These are phyloP conservation scores for Voacanga thouarsii DNA, from an alignment of 257 asterid genomes.

Conservation along the genomic window DNA sequence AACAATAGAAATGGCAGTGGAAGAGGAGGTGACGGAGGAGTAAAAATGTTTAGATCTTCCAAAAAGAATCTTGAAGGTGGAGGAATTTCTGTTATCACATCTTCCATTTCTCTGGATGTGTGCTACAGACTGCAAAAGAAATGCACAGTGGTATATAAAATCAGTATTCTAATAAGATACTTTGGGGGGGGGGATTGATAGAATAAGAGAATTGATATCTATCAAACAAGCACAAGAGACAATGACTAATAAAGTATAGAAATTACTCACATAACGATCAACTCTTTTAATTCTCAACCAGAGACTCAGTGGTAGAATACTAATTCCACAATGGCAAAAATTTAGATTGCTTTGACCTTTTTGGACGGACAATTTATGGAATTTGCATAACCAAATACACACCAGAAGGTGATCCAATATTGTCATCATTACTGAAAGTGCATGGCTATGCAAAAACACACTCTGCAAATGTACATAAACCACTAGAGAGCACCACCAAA, in stretches of 20 bases:
- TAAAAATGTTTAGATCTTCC: slow-evolving; percentile 89
- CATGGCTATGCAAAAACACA: not conserved
- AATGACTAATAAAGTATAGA: not conserved
- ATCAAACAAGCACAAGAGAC: not conserved
- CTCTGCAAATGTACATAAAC: not conserved
- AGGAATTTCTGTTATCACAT: slow-evolving; percentile 81
- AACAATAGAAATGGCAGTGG: slow-evolving; percentile 74
- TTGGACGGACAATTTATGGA: not conserved
- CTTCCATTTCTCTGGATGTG: slow-evolving; percentile 58
- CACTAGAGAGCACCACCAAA: not conserved
- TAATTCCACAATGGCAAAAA: not conserved
- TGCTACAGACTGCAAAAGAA: slow-evolving; percentile 16
- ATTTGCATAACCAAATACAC: not conserved
- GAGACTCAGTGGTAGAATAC: not conserved
- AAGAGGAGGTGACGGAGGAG: slow-evolving; percentile 70
- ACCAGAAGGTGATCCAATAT: not conserved
- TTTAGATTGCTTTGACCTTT: not conserved
- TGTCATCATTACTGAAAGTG: not conserved
- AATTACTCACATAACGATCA: not conserved
- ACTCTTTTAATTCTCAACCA: not conserved
- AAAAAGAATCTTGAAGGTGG: slow-evolving; percentile 90
- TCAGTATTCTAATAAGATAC: not conserved
- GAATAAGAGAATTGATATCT: not conserved
- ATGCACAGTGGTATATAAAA: not conserved
- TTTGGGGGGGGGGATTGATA: not conserved